Evolutionary conservation across 176 grass and related monocot species (phyloP).

Genomic region (Hsuehochloa calcarea): DNA sequence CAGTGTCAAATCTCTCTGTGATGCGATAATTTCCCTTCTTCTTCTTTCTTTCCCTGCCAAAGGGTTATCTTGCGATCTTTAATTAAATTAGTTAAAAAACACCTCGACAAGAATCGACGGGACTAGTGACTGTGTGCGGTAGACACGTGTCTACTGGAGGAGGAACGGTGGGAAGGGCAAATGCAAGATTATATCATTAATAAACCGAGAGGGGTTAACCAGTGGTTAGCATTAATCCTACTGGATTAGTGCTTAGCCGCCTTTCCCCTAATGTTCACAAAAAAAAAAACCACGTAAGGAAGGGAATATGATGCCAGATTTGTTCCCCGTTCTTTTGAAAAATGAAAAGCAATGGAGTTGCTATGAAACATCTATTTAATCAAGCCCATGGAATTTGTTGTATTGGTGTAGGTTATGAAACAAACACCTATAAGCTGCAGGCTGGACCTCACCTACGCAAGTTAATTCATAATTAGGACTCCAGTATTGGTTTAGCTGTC

Average conservation of each 20-base stretch:
- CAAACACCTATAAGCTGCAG: not conserved
- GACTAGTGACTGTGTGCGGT: not conserved
- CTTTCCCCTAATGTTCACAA: slow-evolving; percentile 3
- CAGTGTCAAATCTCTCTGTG: not conserved
- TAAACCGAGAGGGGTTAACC: not conserved
- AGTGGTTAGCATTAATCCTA: not conserved
- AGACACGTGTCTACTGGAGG: not conserved
- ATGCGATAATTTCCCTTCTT: not conserved
- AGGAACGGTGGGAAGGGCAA: not conserved
- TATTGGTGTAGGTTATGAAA: not conserved
- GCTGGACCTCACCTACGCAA: slow-evolving; percentile 34
- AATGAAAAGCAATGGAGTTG: not conserved
- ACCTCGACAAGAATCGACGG: slow-evolving; percentile 33
- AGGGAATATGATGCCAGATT: slow-evolving; percentile 17
- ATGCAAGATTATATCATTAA: not conserved
- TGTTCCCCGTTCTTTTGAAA: not conserved
- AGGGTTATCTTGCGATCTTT: not conserved
- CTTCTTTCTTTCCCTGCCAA: not conserved
- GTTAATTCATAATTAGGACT: slow-evolving; percentile 30
- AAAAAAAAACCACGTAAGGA: not conserved
- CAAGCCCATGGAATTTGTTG: not conserved
- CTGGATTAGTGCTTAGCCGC: not conserved
- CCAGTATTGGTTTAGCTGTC: slow-evolving; percentile 42
- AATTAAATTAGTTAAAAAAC: not conserved
- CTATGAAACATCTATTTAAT: not conserved